phyloP scores from a whole-genome alignment of 2,329 filamentous ascomycete genomes.

The Colletotrichum liriopes region DNA sequence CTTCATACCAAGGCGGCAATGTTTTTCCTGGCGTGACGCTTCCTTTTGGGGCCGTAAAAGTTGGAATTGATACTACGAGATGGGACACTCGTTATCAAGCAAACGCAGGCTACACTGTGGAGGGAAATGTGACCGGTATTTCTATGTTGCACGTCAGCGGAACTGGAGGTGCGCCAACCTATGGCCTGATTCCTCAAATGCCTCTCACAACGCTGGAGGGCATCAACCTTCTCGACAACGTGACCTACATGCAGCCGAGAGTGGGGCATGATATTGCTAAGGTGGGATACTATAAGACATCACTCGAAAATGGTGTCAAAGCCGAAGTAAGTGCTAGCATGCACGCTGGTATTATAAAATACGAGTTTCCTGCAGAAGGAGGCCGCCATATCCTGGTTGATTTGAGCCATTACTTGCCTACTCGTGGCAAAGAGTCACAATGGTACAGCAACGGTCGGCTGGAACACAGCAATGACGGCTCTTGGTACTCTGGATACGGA shows the following conservation, averaged over 20 bases:
- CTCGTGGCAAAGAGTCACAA: conserved; percentile 56
- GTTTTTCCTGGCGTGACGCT: conserved; percentile 60
- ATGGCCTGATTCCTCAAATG: conserved; percentile 68
- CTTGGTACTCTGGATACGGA: conserved; percentile 62
- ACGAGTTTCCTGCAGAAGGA: conserved; percentile 61
- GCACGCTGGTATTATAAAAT: conserved; percentile 67
- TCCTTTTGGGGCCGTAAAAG: conserved; percentile 62
- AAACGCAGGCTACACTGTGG: conserved; percentile 56
- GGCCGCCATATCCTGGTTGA: conserved; percentile 62
- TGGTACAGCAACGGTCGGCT: conserved; percentile 60
- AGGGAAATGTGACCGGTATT: conserved; percentile 64
- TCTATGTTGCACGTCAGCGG: conserved; percentile 70
- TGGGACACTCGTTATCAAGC: conserved; percentile 47
- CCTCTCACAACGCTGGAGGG: conserved; percentile 59
- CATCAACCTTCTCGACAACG: conserved; percentile 64
- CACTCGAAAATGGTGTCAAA: conserved; percentile 63
- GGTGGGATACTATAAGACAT: conserved; percentile 69
- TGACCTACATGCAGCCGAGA: conserved; percentile 62
- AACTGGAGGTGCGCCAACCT: conserved; percentile 72
- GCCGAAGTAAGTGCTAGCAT: conserved; percentile 65
- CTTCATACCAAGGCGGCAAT: conserved; percentile 61
- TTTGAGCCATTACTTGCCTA: conserved; percentile 64
- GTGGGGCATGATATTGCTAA: conserved; percentile 58
- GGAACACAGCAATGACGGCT: conserved; percentile 54
- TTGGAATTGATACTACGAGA: conserved; percentile 57